A percentile compares a stretch with the other conserved stretches of the same genome.
These are phyloP conservation scores for Aphanomyces stellatus DNA, from an alignment of 352 stramenopile species.

Conservation along the genomic window DNA sequence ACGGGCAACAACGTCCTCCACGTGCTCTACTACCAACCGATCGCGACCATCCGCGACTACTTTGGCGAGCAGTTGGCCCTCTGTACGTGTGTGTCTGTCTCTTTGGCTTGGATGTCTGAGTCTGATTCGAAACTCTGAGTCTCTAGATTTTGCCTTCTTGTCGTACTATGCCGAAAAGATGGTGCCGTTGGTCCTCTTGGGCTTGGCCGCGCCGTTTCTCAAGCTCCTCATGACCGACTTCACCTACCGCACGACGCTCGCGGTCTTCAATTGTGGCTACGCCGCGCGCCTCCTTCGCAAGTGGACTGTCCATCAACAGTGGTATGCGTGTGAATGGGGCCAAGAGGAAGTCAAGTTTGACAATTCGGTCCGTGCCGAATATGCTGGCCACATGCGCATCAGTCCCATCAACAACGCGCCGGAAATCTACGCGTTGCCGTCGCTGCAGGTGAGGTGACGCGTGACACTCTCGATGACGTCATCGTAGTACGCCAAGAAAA, in stretches of 20 bases:
- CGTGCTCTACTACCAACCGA: constrained; percentile 33
- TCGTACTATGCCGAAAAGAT: constrained; percentile 43
- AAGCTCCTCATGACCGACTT: neutral
- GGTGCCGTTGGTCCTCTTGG: constrained; percentile 24
- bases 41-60: constrained; percentile 61
- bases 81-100: constrained; percentile 34
- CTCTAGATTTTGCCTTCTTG: constrained; percentile 55
- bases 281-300: constrained; percentile 47
- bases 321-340: constrained; percentile 41
- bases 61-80: constrained; percentile 72
- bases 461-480: too few relatives aligned
- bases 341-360: constrained; percentile 26
- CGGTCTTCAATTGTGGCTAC: constrained; percentile 39
- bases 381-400: constrained; percentile 38
- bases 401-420: constrained; percentile 47
- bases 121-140: too few relatives aligned
- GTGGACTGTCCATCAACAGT: constrained; percentile 39
- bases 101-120: neutral
- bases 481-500: too few relatives aligned
- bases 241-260: constrained; percentile 28
- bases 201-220: neutral
- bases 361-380: constrained; percentile 36
- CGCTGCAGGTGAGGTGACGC: constrained; percentile 25
- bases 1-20: constrained; percentile 9
- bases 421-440: constrained; percentile 37